Base-by-base conservation (phyloP, 345 rosid genomes). In the Corymbia maculata region DNA sequence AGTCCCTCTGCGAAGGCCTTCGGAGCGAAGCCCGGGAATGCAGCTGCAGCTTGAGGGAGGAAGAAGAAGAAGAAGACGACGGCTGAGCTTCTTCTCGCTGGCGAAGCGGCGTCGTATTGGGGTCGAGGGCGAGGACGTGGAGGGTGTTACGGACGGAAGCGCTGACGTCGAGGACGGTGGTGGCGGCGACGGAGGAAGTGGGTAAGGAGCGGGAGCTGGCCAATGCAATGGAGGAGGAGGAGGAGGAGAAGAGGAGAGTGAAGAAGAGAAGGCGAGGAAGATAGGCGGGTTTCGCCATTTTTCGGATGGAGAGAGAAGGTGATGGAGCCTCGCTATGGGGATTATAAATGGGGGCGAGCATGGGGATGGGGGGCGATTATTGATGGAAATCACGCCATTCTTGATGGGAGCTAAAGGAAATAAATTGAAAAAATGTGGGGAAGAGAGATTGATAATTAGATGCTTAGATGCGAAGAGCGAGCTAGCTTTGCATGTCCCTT, bases 11-110 rank as follows among this genome's bases (percentile, higher is more conserved):
- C 45, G 88, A 68, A 53, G 89, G n/a, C 87, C 88, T 90, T 11
- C 79, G 90, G 49, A 96, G 55, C 0, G 95, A 92, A 86, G 88
- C 87, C 88, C 98, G 92, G 0, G 99, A 36, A 88, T 89, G 96
- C 64, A 97, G 92, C 86, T 93, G 92, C 59, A 97, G 87, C 47
- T 90, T 89, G 30, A 94, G 75, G 4, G 89, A 44, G 14, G 93
- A 87, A 0, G 93, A 70, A 44, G 92, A 30, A 61, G 93, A 87
- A 1, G 93, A 80, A 30, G 92, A 68, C 1, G 91, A n/a, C 4
- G 86, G 79, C 22, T 44, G 14, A 44, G 55, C 24, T 84, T 80
- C 86, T 80, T 55, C 52, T 57, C 8, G 86, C 32, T 88, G 89
- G 86, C 12, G 45, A 3, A 52, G 30, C 70, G 51, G 86, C 8